Conservation (phyloP, 1,284 basidiomycete genomes). For the Tetrapyrgos nigripes region DNA sequence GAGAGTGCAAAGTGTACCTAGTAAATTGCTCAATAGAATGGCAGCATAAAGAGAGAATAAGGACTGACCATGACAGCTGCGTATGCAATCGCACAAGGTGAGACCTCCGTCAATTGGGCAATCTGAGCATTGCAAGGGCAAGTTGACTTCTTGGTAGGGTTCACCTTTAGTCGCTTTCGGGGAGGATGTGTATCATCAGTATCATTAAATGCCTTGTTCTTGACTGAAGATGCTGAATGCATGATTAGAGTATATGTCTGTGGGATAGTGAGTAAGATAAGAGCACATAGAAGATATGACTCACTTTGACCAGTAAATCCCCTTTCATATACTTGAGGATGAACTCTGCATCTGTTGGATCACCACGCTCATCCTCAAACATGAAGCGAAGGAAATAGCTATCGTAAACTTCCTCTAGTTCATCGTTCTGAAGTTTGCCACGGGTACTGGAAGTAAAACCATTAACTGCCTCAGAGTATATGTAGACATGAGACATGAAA, state of each 20-base stretch:
- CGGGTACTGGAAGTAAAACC: constrained; percentile 1
- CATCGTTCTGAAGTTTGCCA: constrained; percentile 16
- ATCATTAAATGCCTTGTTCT: neutral
- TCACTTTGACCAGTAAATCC: constrained; percentile 28
- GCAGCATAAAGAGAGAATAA: neutral
- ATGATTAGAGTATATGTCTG: neutral
- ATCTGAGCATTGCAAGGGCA: neutral
- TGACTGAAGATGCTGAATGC: neutral
- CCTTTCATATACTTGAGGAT: constrained; percentile 29
- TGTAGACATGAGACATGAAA: neutral
- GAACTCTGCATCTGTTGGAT: constrained; percentile 20
- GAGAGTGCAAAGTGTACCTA: constrained; percentile 5
- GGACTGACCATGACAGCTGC: neutral
- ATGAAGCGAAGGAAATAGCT: constrained; percentile 24
- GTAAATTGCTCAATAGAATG: neutral
- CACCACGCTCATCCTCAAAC: constrained; percentile 18
- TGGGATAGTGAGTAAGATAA: neutral
- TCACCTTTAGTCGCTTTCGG: neutral
- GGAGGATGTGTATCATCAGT: neutral
- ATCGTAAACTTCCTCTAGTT: constrained; percentile 17
- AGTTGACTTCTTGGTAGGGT: neutral
- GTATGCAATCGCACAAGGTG: constrained; percentile 7
- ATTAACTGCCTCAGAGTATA: neutral
- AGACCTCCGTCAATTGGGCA: neutral
- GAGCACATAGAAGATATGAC: neutral